A percentile compares a stretch with the other conserved stretches of the same genome.
These are phyloP conservation scores for Fusarium domesticum DNA, from an alignment of 2,329 filamentous ascomycete genomes.

Conservation along the genomic window DNA sequence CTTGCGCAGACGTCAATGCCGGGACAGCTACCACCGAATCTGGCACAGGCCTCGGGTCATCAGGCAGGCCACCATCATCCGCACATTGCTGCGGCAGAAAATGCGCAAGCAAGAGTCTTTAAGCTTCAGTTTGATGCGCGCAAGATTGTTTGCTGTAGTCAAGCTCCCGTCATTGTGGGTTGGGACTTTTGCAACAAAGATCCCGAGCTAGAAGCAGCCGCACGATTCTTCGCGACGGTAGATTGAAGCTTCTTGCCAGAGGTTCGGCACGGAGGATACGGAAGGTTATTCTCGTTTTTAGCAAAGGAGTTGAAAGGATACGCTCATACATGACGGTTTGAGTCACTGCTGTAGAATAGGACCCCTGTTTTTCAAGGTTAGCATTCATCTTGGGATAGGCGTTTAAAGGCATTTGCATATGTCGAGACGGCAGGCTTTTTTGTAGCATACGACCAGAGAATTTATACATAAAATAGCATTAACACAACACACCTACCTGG, in stretches of 20 bases:
- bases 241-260: conserved; percentile 30
- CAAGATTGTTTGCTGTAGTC: conserved; percentile 90
- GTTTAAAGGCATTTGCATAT: not conserved
- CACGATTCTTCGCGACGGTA: conserved; percentile 70
- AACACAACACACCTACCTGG: no score
- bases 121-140: conserved; percentile 95
- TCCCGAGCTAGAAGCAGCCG: conserved; percentile 71
- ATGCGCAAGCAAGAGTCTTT: conserved; percentile 68
- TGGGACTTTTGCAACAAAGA: conserved; percentile 97
- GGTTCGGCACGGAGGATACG: not conserved
- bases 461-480: not conserved
- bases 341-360: not conserved
- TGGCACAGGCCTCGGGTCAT: conserved; percentile 3
- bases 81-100: conserved; percentile 45
- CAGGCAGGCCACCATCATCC: conserved; percentile 37
- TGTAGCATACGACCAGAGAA: not conserved
- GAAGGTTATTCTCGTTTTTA: conserved; percentile 13
- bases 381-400: not conserved
- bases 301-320: conserved; percentile 19
- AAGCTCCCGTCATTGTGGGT: conserved; percentile 86
- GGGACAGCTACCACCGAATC: conserved; percentile 12
- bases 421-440: not conserved
- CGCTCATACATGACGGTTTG: not conserved
- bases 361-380: not conserved
- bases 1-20: not conserved